A percentile compares a stretch with the other conserved stretches of the same genome.
phyloP scores from a whole-genome alignment of 495 filamentous ascomycete genomes.

The Staphylotrichum longicolle region DNA sequence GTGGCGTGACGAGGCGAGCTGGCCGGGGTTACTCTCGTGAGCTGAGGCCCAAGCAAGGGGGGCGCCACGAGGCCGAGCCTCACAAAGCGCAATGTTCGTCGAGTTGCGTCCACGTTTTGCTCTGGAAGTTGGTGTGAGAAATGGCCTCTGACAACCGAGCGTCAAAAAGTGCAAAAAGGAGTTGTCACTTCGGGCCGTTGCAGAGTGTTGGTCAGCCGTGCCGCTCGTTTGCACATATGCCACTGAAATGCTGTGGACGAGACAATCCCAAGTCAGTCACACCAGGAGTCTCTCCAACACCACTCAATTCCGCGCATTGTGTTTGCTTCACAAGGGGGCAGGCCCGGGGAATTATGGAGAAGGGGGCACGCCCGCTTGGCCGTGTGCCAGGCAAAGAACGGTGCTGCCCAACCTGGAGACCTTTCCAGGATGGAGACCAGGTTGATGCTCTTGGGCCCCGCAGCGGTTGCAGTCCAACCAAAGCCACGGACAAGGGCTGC shows the following conservation, averaged over 20 bases:
- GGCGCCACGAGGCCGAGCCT: slow-evolving; percentile 18
- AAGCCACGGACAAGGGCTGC: background rate
- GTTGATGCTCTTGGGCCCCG: slow-evolving; percentile 11
- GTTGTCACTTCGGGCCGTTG: slow-evolving; percentile 5
- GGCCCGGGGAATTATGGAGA: slow-evolving; percentile 12
- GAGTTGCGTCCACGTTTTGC: background rate
- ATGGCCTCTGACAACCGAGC: background rate
- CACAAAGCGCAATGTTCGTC: slow-evolving; percentile 5
- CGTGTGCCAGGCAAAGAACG: slow-evolving; percentile 10
- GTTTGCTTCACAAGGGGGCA: slow-evolving; percentile 3
- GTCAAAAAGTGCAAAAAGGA: background rate
- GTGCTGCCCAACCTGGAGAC: slow-evolving; percentile 23
- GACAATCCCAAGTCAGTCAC: background rate
- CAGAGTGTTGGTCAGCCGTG: background rate
- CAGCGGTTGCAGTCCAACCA: slow-evolving; percentile 14
- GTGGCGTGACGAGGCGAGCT: slow-evolving; percentile 24
- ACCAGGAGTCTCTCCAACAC: slow-evolving; percentile 5
- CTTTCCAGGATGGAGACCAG: background rate
- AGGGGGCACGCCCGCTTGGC: slow-evolving; percentile 10
- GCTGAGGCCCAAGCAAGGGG: slow-evolving; percentile 26
- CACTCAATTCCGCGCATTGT: slow-evolving; percentile 1
- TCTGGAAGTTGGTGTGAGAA: too few relatives aligned
- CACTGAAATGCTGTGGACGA: slow-evolving; percentile 1
- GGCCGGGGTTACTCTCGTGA: slow-evolving; percentile 15
- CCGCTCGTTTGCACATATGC: slow-evolving; percentile 1